Evolutionary conservation across 2,329 filamentous ascomycete species (phyloP).

Genomic region (Sporothrix dimorphospora): DNA sequence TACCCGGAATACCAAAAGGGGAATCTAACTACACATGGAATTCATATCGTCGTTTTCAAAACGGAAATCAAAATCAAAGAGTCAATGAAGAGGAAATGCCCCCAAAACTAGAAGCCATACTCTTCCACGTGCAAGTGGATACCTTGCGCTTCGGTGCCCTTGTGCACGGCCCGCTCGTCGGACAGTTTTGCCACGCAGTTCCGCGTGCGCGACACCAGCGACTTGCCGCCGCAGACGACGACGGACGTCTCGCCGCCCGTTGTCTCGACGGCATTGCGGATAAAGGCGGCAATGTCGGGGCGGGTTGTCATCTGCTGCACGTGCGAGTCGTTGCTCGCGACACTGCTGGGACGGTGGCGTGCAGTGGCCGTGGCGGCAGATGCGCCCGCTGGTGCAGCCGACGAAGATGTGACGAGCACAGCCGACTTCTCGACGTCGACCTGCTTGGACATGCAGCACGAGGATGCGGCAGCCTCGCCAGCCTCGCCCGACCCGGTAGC

Average conservation of each 20-base stretch:
- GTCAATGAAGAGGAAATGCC: neutral
- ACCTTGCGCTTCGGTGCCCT: slow-evolving; percentile 65
- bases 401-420: neutral
- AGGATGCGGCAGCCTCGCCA: neutral
- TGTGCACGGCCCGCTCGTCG: slow-evolving; percentile 65
- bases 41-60: slow-evolving; percentile 18
- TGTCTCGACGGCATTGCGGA: slow-evolving; percentile 58
- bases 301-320: slow-evolving; percentile 51
- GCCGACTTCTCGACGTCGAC: slow-evolving; percentile 39
- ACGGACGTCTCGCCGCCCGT: slow-evolving; percentile 65
- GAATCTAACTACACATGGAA: slow-evolving; percentile 13
- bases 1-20: neutral
- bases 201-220: slow-evolving; percentile 56
- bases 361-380: neutral
- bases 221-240: slow-evolving; percentile 61
- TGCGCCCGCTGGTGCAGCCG: neutral
- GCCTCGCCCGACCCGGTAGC: neutral
- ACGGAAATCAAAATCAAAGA: neutral
- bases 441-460: slow-evolving; percentile 27
- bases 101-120: slow-evolving; percentile 45
- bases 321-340: slow-evolving; percentile 44
- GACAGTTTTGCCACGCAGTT: slow-evolving; percentile 60
- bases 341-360: slow-evolving; percentile 31
- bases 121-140: slow-evolving; percentile 65
- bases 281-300: slow-evolving; percentile 56